Evolutionary conservation across 202 grass and related monocot species (phyloP).

Genomic region (Cymbopogon flexuosus): DNA sequence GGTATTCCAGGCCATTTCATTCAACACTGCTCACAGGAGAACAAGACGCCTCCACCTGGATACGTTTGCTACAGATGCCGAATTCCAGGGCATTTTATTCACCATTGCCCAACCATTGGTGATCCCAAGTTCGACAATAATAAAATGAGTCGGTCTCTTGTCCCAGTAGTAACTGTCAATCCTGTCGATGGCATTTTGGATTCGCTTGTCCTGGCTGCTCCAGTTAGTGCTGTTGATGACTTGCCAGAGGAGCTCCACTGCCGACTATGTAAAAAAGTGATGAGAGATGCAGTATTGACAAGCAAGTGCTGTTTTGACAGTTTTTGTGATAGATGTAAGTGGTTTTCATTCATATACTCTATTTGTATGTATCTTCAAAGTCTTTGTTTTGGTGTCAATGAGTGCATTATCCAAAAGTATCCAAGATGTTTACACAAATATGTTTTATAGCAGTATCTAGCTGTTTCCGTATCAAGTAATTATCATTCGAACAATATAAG

Average conservation of each 20-base stretch:
- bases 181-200: constrained; percentile 39
- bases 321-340: constrained; percentile 87
- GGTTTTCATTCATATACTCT: constrained; percentile 1
- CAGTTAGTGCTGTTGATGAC: constrained; percentile 43
- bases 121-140: constrained; percentile 39
- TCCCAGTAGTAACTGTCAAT: constrained; percentile 24
- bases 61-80: constrained; percentile 46
- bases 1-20: constrained; percentile 54
- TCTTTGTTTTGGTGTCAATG: background rate
- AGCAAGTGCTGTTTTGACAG: constrained; percentile 75
- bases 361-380: background rate
- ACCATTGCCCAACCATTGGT: constrained; percentile 40
- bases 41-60: constrained; percentile 53
- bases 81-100: constrained; percentile 55
- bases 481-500: constrained; percentile 11
- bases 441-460: background rate
- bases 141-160: constrained; percentile 25
- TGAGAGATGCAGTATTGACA: constrained; percentile 73
- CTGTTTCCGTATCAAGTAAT: constrained; percentile 4
- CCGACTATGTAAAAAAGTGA: constrained; percentile 62
- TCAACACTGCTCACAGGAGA: constrained; percentile 42
- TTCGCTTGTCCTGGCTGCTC: constrained; percentile 34
- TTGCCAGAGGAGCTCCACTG: constrained; percentile 64
- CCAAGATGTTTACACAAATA: background rate
- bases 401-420: constrained; percentile 14